Base-by-base conservation (phyloP, 2,329 filamentous ascomycete genomes). In the Phaeosphaeriaceae sp. region DNA sequence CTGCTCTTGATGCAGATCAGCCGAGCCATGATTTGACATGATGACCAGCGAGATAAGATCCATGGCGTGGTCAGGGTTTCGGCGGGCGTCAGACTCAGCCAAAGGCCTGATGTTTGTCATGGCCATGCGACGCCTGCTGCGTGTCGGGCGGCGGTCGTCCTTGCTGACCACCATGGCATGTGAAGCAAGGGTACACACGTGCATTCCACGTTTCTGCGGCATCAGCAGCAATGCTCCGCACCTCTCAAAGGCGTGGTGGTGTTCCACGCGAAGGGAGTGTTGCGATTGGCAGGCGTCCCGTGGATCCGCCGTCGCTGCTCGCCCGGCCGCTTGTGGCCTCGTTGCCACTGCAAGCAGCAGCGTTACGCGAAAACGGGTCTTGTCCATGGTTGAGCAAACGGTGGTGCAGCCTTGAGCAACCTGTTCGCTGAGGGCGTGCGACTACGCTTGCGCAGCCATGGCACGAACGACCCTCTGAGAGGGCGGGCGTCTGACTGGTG, bases 101-200 rank as follows among this genome's bases (percentile, higher is more conserved):
- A 27, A 27, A 27, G 25, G 25, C 25, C 25, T 27, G 25, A 27
- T 27, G 25, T 27, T 27, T 27, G 25, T 27, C 25, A 27, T 9
- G 25, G 25, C 50, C 56, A 55, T 31, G 45, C 33, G 40, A 51
- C 42, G 47, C 21, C 45, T 60, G 48, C 40, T 42, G 40, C 56
- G 51, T 46, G 48, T 33, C 53, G 41, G 53, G 53, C 25, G 48
- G 50, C 54, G 56, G 33, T 27, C 53, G 53, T 53, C 44, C 46
- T 63, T 48, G 63, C 59, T 68, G 62, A 65, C 55, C 46, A 57
- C 49, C 51, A 53, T 51, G 47, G 54, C 22, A 56, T 48, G 31
- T 48, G 47, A 70, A 53, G 69, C 70, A 66, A 72, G 72, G 72
- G 69, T 74, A 65, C 70, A 74, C 44, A 73, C 71, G 72, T 74